Percentiles rank a stretch among this genome's conserved stretches.
phyloP scores from a whole-genome alignment of 2,329 filamentous ascomycete genomes.

The Arthrinium phaeospermum region DNA sequence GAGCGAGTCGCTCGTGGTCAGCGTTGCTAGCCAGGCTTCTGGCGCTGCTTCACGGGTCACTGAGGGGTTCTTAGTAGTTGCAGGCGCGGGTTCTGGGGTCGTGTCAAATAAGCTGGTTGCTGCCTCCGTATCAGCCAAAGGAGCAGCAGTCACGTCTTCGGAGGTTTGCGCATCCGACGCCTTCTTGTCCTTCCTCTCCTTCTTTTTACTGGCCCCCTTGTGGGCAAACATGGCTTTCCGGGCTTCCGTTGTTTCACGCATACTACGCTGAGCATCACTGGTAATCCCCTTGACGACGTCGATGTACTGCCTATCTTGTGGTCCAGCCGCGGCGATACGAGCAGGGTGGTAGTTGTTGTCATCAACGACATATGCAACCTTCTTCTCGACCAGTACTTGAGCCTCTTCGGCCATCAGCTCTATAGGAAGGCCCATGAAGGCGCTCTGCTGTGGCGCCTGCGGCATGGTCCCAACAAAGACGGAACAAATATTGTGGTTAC shows the following conservation, averaged over 20 bases:
- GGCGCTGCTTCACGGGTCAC: constrained; percentile 6
- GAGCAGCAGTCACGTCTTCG: background rate
- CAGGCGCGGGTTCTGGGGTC: background rate
- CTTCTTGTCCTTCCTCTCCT: constrained; percentile 20
- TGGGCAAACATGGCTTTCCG: constrained; percentile 26
- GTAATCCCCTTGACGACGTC: constrained; percentile 57
- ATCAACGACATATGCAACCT: constrained; percentile 80
- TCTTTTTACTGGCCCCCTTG: constrained; percentile 29
- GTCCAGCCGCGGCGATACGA: constrained; percentile 63
- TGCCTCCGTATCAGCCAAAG: background rate
- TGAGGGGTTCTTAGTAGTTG: constrained; percentile 9
- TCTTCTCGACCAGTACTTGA: constrained; percentile 76
- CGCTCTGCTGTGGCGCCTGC: constrained; percentile 91
- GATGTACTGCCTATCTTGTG: constrained; percentile 59
- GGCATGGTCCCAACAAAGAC: constrained; percentile 87
- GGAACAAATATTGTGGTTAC: constrained; percentile 82
- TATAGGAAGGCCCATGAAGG: constrained; percentile 87
- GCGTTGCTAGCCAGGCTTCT: constrained; percentile 40
- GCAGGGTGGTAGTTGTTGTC: constrained; percentile 74
- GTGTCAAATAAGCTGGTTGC: constrained; percentile 9
- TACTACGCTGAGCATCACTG: constrained; percentile 32
- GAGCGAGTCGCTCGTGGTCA: constrained; percentile 44
- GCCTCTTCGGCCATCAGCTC: constrained; percentile 93
- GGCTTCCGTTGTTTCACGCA: constrained; percentile 31
- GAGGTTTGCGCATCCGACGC: constrained; percentile 1